Conservation (phyloP, 768 basidiomycete species). For the Suillus plorans region DNA sequence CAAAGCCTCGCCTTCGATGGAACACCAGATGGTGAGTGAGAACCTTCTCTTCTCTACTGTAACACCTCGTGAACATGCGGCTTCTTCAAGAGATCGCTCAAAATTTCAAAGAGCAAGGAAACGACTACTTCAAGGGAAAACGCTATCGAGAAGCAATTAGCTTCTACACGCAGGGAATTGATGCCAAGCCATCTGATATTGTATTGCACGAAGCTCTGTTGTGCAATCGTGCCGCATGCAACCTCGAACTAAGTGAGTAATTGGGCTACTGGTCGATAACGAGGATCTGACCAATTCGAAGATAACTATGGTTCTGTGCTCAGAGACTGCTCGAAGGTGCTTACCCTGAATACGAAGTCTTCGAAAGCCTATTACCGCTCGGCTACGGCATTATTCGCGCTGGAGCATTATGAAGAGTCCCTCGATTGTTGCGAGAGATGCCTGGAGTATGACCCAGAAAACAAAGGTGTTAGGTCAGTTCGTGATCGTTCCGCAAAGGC, state of each 20-base stretch:
- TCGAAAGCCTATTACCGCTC: constrained; percentile 91
- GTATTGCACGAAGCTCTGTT: constrained; percentile 64
- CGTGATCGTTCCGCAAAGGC: constrained; percentile 46
- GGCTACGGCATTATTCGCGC: constrained; percentile 67
- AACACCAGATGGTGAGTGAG: constrained; percentile 84
- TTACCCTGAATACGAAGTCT: constrained; percentile 59
- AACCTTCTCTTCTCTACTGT: background rate
- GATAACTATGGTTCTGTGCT: constrained; percentile 90
- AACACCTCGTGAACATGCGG: background rate
- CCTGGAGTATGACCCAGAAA: constrained; percentile 55
- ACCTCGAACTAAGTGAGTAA: constrained; percentile 77
- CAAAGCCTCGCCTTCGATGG: constrained; percentile 88
- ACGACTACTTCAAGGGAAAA: constrained; percentile 89
- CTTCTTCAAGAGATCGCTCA: constrained; percentile 70
- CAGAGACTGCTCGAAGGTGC: constrained; percentile 76
- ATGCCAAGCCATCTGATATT: constrained; percentile 72
- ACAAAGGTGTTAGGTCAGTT: constrained; percentile 50
- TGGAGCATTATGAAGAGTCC: constrained; percentile 79
- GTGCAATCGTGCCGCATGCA: constrained; percentile 91
- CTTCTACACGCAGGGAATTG: constrained; percentile 90
- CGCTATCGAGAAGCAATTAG: constrained; percentile 83
- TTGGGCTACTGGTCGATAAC: background rate
- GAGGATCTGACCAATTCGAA: constrained; percentile 28
- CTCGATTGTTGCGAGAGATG: constrained; percentile 79
- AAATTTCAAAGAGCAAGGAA: constrained; percentile 95